Evolutionary conservation across 2,329 filamentous ascomycete species (phyloP).

Genomic region (Juglanconis juglandina): DNA sequence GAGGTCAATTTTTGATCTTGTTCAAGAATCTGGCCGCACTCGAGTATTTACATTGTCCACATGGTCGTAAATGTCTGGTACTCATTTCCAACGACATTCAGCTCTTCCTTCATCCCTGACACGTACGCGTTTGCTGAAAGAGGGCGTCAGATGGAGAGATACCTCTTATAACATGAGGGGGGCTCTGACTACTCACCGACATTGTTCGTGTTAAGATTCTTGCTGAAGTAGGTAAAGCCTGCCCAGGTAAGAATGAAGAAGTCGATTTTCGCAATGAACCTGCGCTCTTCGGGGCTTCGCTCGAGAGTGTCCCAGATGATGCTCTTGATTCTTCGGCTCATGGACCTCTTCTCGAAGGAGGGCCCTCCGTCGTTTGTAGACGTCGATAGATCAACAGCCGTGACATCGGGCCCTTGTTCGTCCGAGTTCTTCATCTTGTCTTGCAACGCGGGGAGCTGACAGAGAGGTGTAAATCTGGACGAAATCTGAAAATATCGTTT

Average conservation of each 20-base stretch:
- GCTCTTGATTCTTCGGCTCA: constrained; percentile 20
- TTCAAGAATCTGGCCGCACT: no score
- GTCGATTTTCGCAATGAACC: constrained; percentile 21
- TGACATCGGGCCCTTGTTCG: not conserved
- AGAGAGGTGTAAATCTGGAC: no score
- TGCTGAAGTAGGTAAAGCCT: constrained; percentile 25
- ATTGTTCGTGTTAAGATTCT: constrained; percentile 23
- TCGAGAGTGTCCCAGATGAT: constrained; percentile 21
- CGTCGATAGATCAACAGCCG: not conserved
- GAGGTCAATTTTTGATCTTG: not conserved
- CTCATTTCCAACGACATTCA: constrained; percentile 20
- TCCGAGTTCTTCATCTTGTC: not conserved
- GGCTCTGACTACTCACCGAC: constrained; percentile 5
- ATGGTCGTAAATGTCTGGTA: constrained; percentile 20
- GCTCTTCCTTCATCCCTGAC: constrained; percentile 21
- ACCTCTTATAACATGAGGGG: no score
- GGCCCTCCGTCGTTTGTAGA: not conserved
- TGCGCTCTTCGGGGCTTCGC: constrained; percentile 12
- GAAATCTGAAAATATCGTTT: not conserved
- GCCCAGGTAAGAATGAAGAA: constrained; percentile 23
- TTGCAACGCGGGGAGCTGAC: not conserved
- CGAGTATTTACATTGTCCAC: constrained; percentile 16
- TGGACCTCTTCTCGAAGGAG: constrained; percentile 10
- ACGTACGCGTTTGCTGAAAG: constrained; percentile 18
- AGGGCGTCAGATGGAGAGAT: not conserved